Base-by-base conservation (phyloP, 2,329 filamentous ascomycete species). In the Neospermospora avenae region DNA sequence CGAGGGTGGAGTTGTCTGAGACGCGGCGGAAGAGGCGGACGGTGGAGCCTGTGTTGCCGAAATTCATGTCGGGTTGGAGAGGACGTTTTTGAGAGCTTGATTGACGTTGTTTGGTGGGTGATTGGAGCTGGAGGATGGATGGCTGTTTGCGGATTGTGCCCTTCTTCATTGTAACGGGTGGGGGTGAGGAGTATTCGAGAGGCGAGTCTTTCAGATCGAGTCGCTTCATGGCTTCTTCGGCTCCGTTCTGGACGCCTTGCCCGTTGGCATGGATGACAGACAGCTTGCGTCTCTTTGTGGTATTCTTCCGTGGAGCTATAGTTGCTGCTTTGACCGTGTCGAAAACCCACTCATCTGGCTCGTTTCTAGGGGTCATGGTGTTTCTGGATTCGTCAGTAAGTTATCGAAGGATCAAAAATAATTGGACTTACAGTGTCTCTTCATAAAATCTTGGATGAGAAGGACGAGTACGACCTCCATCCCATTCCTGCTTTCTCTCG, bases 281-380 rank as follows among this genome's bases (percentile, higher is more conserved):
- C 4, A 83, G 78, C 61, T 84, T 84, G 56, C 83, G 78, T 51
- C 78, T 75, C 69, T 78, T 82, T 57, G 80, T 76, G 0, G 78
- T 75, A 41, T 81, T 84, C 68, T 83, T 78, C 60, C 78, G 67
- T 24, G 84, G 80, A 3, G 78, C 81, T 34, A 87, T 79, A 0
- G 89, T 91, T 7, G 80, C 75, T 11, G 84, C 82, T 74, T 90
- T 95, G 71, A 98, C 86, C 0, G 93, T 98, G 71, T 97, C 93
- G 72, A 98, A 98, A 2, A 96, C 88, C 93, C 93, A 98, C 65
- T 90, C 93, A 65, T 96, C 91, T 16, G 90, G 81, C 4, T 92
- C 87, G 39, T 84, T 80, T 66, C 80, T 85, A 2, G 84, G 81
- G 2, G 83, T 81, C 57, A 96, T 83, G 8, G 84, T 87, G 68